These are phyloP conservation scores for Arthrobotrys iridis DNA, from an alignment of 2,329 filamentous ascomycete genomes.

Conservation along the genomic window DNA sequence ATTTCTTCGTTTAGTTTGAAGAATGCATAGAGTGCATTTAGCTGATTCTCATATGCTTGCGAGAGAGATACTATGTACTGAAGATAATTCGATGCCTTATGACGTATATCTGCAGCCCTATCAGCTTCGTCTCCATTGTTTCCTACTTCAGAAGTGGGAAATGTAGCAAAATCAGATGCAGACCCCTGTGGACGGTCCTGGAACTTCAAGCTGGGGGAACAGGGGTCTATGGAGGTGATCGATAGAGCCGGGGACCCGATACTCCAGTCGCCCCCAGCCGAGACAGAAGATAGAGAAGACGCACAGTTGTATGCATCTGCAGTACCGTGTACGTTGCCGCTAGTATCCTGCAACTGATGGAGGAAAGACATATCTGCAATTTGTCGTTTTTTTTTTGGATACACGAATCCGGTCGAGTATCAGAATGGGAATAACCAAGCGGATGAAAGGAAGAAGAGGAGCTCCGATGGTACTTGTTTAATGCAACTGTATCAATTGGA, in stretches of 20 bases:
- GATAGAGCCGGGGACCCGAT: slow-evolving; percentile 45
- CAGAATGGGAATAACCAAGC: not conserved
- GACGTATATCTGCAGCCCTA: slow-evolving; percentile 29
- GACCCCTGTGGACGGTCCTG: slow-evolving; percentile 17
- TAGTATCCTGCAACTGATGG: not conserved
- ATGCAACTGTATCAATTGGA: slow-evolving; percentile 23
- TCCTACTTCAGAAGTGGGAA: not conserved
- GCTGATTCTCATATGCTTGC: slow-evolving; percentile 45
- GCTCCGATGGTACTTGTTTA: slow-evolving; percentile 16
- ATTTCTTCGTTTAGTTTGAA: slow-evolving; percentile 13
- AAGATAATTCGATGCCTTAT: slow-evolving; percentile 50
- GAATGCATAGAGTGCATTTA: slow-evolving; percentile 34
- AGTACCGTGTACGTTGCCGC: not conserved
- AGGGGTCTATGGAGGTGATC: slow-evolving; percentile 45
- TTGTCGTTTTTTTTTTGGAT: not conserved
- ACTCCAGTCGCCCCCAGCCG: slow-evolving; percentile 24
- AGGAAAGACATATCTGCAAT: slow-evolving; percentile 12
- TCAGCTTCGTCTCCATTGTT: not conserved
- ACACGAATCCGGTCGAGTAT: slow-evolving; percentile 1
- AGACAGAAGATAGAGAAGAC: slow-evolving; percentile 4
- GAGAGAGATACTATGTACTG: slow-evolving; percentile 49
- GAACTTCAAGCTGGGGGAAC: slow-evolving; percentile 37
- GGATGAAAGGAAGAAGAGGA: not conserved
- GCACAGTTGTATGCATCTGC: slow-evolving; percentile 18
- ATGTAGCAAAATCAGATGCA: not conserved